A percentile compares a stretch with the other conserved stretches of the same genome.
phyloP scores from a whole-genome alignment of 306 rosid species.

The Myrica gale region DNA sequence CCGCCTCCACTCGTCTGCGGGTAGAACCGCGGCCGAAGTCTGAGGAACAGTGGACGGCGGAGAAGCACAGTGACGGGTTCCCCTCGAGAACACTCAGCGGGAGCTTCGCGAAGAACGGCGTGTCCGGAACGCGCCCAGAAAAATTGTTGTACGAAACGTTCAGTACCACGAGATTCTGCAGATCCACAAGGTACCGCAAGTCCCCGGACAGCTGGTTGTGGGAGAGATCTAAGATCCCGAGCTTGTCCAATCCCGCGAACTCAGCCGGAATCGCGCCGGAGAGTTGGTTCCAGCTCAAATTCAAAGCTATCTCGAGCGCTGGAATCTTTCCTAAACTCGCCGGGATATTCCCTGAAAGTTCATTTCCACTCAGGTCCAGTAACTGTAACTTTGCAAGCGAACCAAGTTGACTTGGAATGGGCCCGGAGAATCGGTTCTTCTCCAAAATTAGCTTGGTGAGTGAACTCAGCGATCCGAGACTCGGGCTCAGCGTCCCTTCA shows the following conservation, averaged over 20 bases:
- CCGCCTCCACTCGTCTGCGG: slow-evolving; percentile 45
- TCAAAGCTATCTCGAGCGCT: slow-evolving; percentile 72
- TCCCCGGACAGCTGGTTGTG: slow-evolving; percentile 70
- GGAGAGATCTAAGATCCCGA: slow-evolving; percentile 75
- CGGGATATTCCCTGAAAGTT: slow-evolving; percentile 62
- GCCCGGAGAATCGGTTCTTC: slow-evolving; percentile 62
- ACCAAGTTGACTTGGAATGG: slow-evolving; percentile 60
- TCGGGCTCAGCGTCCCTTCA: slow-evolving; percentile 53
- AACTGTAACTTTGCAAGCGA: slow-evolving; percentile 62
- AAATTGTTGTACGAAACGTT: slow-evolving; percentile 76
- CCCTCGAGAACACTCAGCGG: slow-evolving; percentile 69
- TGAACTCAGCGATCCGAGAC: slow-evolving; percentile 53
- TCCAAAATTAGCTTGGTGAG: slow-evolving; percentile 64
- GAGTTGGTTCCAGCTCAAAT: slow-evolving; percentile 73
- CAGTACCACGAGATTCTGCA: slow-evolving; percentile 86
- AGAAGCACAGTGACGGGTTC: slow-evolving; percentile 65
- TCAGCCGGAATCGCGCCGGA: slow-evolving; percentile 63
- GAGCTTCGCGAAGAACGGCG: slow-evolving; percentile 76
- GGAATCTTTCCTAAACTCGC: slow-evolving; percentile 61
- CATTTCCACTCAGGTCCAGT: slow-evolving; percentile 66
- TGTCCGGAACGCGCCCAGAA: slow-evolving; percentile 73
- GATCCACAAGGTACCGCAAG: slow-evolving; percentile 51
- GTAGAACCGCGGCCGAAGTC: background rate
- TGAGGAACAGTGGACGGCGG: slow-evolving; percentile 49
- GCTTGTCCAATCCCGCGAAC: slow-evolving; percentile 57